Conservation (phyloP, 441 rosid genomes). For the Pelargonium fulgidum region DNA sequence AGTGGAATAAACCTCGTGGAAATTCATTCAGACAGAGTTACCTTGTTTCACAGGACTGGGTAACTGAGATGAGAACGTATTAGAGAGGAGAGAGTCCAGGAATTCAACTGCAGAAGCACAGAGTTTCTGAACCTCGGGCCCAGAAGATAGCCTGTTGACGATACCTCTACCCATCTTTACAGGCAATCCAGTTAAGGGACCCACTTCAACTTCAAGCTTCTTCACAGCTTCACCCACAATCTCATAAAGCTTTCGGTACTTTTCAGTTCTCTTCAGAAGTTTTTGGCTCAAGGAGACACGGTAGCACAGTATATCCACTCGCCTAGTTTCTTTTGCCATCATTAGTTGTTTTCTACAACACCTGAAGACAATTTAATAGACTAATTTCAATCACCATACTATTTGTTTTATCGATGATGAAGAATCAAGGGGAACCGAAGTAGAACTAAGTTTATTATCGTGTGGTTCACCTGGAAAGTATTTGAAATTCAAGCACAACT, state of each 20-base stretch:
- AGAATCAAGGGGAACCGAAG: slow-evolving; percentile 3
- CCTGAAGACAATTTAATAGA: slow-evolving; percentile 34
- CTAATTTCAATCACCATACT: slow-evolving; percentile 12
- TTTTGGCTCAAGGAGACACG: slow-evolving; percentile 75
- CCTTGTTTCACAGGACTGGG: slow-evolving; percentile 32
- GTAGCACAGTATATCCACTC: slow-evolving; percentile 84
- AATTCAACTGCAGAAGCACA: slow-evolving; percentile 59
- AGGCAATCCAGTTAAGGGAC: slow-evolving; percentile 68
- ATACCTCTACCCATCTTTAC: slow-evolving; percentile 85
- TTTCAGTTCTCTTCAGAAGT: slow-evolving; percentile 58
- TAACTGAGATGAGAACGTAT: slow-evolving; percentile 20
- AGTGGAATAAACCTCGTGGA: too few relatives aligned
- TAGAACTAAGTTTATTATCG: not conserved
- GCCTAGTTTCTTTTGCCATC: slow-evolving; percentile 69
- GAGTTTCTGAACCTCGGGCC: slow-evolving; percentile 68
- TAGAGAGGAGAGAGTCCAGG: slow-evolving; percentile 49
- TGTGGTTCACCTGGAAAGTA: slow-evolving; percentile 3
- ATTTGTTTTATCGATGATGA: not conserved
- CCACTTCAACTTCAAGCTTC: slow-evolving; percentile 83
- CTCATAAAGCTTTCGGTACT: slow-evolving; percentile 41
- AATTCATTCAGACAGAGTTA: slow-evolving; percentile 19
- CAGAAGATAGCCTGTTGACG: slow-evolving; percentile 76
- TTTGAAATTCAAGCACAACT: not conserved
- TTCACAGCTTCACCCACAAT: slow-evolving; percentile 65
- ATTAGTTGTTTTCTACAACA: slow-evolving; percentile 91